These are phyloP conservation scores for Tolypocladium ophioglossoides DNA, from an alignment of 2,329 filamentous ascomycete genomes.

Conservation along the genomic window DNA sequence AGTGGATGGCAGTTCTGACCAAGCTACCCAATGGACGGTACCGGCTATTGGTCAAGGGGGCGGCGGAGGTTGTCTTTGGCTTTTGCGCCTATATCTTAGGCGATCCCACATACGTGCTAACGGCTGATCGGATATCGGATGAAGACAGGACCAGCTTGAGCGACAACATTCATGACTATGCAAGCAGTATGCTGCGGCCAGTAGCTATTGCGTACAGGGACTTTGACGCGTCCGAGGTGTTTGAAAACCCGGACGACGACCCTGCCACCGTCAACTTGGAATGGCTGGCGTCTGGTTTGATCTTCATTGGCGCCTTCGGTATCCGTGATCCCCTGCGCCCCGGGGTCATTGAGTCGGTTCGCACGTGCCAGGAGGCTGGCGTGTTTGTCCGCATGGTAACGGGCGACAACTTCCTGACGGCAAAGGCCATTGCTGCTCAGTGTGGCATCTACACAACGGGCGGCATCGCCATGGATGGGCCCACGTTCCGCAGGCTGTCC, in stretches of 20 bases:
- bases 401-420: constrained; percentile 33
- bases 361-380: constrained; percentile 50
- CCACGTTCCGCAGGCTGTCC: constrained; percentile 44
- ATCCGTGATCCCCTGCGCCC: constrained; percentile 58
- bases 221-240: constrained; percentile 56
- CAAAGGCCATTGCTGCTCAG: constrained; percentile 31
- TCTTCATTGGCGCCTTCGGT: constrained; percentile 41
- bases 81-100: constrained; percentile 30
- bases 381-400: constrained; percentile 58
- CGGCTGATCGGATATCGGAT: constrained; percentile 17
- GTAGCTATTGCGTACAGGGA: constrained; percentile 68
- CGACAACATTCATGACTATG: constrained; percentile 39
- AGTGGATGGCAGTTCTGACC: constrained; percentile 46
- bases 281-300: constrained; percentile 35
- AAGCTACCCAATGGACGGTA: constrained; percentile 34
- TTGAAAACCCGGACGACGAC: constrained; percentile 34
- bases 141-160: constrained; percentile 19
- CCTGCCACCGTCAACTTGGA: constrained; percentile 23
- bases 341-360: constrained; percentile 51
- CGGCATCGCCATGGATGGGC: constrained; percentile 49
- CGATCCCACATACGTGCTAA: constrained; percentile 30
- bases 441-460: constrained; percentile 43
- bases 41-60: constrained; percentile 45
- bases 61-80: constrained; percentile 43
- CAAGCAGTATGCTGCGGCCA: constrained; percentile 59